A percentile compares a stretch with the other conserved stretches of the same genome.
These are phyloP conservation scores for Ustilago shanxiensis DNA, from an alignment of 1,284 basidiomycete species.

Conservation along the genomic window DNA sequence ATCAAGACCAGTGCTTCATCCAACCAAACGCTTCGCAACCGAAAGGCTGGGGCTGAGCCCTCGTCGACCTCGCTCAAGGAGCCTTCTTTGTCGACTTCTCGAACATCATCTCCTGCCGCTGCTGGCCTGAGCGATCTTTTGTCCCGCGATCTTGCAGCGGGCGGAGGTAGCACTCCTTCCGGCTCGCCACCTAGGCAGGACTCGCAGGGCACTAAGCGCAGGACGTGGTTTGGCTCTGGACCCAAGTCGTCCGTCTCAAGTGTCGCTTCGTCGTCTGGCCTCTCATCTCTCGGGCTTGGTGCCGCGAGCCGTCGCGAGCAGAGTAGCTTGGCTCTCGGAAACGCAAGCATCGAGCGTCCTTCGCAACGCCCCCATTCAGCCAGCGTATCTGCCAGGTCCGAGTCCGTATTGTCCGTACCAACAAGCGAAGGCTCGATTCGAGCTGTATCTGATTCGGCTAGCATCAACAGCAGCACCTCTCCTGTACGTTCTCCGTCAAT, in stretches of 20 bases:
- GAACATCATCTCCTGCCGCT: slow-evolving; percentile 43
- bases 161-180: slow-evolving; percentile 31
- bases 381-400: slow-evolving; percentile 24
- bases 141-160: slow-evolving; percentile 45
- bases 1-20: slow-evolving; percentile 13
- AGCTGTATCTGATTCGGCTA: slow-evolving; percentile 25
- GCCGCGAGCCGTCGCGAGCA: slow-evolving; percentile 41
- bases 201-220: slow-evolving; percentile 35
- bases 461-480: neutral
- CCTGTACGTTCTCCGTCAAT: slow-evolving; percentile 1
- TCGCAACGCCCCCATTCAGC: slow-evolving; percentile 33
- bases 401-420: slow-evolving; percentile 13
- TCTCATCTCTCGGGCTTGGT: slow-evolving; percentile 34
- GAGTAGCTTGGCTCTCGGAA: slow-evolving; percentile 62
- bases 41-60: slow-evolving; percentile 25
- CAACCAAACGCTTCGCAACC: slow-evolving; percentile 36
- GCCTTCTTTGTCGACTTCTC: slow-evolving; percentile 15
- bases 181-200: slow-evolving; percentile 44
- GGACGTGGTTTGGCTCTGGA: slow-evolving; percentile 45
- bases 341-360: slow-evolving; percentile 55
- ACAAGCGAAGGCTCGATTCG: slow-evolving; percentile 15
- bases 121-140: slow-evolving; percentile 51
- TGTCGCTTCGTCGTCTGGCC: slow-evolving; percentile 32
- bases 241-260: slow-evolving; percentile 35
- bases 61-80: slow-evolving; percentile 16